A percentile compares a stretch with the other conserved stretches of the same genome.
Evolutionary conservation across 75 land plant species (phyloP).

Genomic region (Azolla pinnata): DNA sequence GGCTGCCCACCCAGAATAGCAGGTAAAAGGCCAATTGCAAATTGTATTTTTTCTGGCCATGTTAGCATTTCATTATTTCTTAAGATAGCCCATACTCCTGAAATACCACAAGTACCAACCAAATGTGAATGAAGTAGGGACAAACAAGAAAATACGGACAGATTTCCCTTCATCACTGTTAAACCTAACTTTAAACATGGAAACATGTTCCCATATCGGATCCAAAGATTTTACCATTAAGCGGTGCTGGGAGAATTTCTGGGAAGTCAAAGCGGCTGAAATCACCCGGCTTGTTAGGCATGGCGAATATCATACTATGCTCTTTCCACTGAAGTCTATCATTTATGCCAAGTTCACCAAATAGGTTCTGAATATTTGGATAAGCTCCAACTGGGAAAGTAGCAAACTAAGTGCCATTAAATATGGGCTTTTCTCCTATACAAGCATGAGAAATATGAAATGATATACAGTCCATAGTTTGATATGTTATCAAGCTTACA

Average conservation of each 20-base stretch:
- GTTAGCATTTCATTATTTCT: slow-evolving; percentile 91
- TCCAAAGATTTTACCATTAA: slow-evolving; percentile 55
- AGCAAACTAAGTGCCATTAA: too few species aligned
- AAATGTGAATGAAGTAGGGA: too few species aligned
- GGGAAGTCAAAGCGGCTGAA: slow-evolving; percentile 99
- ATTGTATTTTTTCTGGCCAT: slow-evolving; percentile 82
- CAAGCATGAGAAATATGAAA: too few species aligned
- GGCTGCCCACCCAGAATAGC: slow-evolving; percentile 88
- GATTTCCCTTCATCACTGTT: too few species aligned
- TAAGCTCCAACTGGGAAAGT: slow-evolving; percentile 91
- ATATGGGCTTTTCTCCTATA: too few species aligned
- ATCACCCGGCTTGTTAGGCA: slow-evolving; percentile 94
- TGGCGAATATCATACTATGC: slow-evolving; percentile 98
- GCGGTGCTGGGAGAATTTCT: slow-evolving; percentile 80
- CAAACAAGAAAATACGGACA: too few species aligned
- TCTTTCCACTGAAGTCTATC: slow-evolving; percentile 99
- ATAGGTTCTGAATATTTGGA: slow-evolving; percentile 88
- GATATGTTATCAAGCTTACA: slow-evolving; percentile 52
- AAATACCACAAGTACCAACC: background rate
- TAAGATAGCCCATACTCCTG: slow-evolving; percentile 91
- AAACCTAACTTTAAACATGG: too few species aligned
- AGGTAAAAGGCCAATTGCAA: slow-evolving; percentile 92
- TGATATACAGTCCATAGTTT: too few species aligned
- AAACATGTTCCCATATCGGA: background rate
- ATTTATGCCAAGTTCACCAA: slow-evolving; percentile 97